Percentiles rank a stretch among this genome's conserved stretches.
Conservation (phyloP, 805 yeast species). For the Candida mattraensis region DNA sequence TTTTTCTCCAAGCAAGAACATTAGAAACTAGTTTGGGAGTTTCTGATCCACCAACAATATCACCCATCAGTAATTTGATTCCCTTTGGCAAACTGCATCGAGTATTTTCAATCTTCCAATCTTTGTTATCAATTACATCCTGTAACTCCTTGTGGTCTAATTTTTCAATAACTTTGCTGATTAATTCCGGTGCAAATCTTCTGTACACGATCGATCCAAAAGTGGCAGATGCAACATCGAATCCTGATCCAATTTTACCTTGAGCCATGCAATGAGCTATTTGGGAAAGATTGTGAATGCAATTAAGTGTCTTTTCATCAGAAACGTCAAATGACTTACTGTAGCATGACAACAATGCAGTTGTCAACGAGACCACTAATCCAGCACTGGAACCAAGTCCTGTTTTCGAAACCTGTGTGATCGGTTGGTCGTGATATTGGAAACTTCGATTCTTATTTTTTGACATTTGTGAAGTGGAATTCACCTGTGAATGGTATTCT, state of each 20-base stretch:
- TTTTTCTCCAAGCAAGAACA: conserved; percentile 68
- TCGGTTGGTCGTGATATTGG: conserved; percentile 56
- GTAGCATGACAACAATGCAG: conserved; percentile 61
- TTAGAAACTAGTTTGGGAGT: conserved; percentile 86
- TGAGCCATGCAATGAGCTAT: conserved; percentile 92
- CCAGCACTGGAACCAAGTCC: conserved; percentile 98
- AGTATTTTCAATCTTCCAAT: conserved; percentile 63
- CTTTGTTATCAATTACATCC: conserved; percentile 38
- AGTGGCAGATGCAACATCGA: conserved; percentile 94
- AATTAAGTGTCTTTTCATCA: conserved; percentile 23
- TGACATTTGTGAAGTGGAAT: conserved; percentile 38
- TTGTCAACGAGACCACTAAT: conserved; percentile 73
- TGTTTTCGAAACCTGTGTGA: conserved; percentile 81
- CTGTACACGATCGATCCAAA: conserved; percentile 84
- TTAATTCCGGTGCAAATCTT: conserved; percentile 64
- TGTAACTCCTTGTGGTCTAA: conserved; percentile 26
- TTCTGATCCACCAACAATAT: conserved; percentile 87
- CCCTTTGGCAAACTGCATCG: conserved; percentile 67
- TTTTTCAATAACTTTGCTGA: conserved; percentile 29
- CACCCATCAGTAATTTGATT: conserved; percentile 83
- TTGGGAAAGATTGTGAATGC: conserved; percentile 84
- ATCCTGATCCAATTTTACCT: conserved; percentile 94
- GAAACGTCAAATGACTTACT: conserved; percentile 32
- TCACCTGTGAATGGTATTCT: conserved; percentile 80
- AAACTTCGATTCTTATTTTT: conserved; percentile 45